Percentiles rank a stretch among this genome's conserved stretches.
Evolutionary conservation across 768 basidiomycete genomes (phyloP).

Genomic region (Lactarius evosmus): DNA sequence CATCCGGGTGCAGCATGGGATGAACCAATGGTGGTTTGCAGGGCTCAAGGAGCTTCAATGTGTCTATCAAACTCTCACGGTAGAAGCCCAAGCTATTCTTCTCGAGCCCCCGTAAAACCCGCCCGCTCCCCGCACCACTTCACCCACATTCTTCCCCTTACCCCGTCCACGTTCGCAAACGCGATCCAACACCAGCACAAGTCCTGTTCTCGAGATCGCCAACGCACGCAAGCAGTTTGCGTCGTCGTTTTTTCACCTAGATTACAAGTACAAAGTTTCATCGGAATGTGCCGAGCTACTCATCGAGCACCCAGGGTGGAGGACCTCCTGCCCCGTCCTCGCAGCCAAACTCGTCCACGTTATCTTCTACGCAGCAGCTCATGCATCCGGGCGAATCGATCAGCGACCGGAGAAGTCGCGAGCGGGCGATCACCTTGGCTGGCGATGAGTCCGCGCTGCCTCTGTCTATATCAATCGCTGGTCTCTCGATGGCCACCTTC

Average conservation of each 20-base stretch:
- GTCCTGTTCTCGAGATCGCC: slow-evolving; percentile 24
- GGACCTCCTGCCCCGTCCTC: slow-evolving; percentile 40
- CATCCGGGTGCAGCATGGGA: background rate
- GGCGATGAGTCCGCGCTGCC: slow-evolving; percentile 56
- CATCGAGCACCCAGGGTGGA: slow-evolving; percentile 78
- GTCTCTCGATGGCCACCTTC: slow-evolving; percentile 34
- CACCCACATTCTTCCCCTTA: slow-evolving; percentile 49
- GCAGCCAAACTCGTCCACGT: slow-evolving; percentile 22
- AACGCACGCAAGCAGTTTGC: slow-evolving; percentile 52
- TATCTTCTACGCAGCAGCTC: slow-evolving; percentile 38
- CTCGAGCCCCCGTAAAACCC: slow-evolving; percentile 36
- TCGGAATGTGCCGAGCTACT: slow-evolving; percentile 90
- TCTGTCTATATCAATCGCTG: slow-evolving; percentile 27
- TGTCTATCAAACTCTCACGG: slow-evolving; percentile 52
- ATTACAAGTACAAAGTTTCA: slow-evolving; percentile 73
- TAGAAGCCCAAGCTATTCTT: slow-evolving; percentile 52
- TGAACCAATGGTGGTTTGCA: slow-evolving; percentile 34
- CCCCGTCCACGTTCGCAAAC: slow-evolving; percentile 45
- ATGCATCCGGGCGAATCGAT: slow-evolving; percentile 30
- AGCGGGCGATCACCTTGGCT: slow-evolving; percentile 69
- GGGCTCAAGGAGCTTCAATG: slow-evolving; percentile 71
- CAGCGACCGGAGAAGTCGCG: slow-evolving; percentile 44
- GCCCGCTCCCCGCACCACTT: slow-evolving; percentile 44
- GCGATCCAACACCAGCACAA: slow-evolving; percentile 55
- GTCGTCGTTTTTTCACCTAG: slow-evolving; percentile 58